Evolutionary conservation across 2,329 filamentous ascomycete species (phyloP), one percentile per base, ranked within the genome.

Genomic region (Epichloe baconii): DNA sequence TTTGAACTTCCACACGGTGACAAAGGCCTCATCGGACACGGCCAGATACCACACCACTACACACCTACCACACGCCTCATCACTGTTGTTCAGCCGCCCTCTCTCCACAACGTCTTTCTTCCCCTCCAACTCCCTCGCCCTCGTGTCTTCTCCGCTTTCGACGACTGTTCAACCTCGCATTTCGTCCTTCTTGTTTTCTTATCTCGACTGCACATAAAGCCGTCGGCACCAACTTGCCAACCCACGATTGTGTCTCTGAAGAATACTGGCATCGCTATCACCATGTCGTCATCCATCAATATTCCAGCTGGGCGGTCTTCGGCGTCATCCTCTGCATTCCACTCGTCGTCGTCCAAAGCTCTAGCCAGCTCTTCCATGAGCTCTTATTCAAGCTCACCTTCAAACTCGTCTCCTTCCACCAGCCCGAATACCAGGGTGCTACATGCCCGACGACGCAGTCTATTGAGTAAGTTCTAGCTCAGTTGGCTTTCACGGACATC

Each of bases 241-340:
- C 44, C 47, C 21, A 34, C 40, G 36, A 26, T 46, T 44, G 26
- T 37, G 12, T 49, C 38, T 43, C 34, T 40, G 31, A 31, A 31
- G 31, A 31, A 31, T 11, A 31, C 23, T 36, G 23, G 31, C 26
- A 48, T 45, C 50, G 53, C 44, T 56, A 53, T 59, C 56, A 67
- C 56, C 58, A 81, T 84, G 80, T 82, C 81, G 54, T 82, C 82
- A 53, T 85, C 81, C 54, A 87, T 87, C 68, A 73, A 77, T 57
- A 88, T 88, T 59, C 83, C 83, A 59, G 66, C 67, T 55, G 68
- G 61, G 43, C 64, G 64, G 41, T 64, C 66, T 48, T 64, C 66
- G 45, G 60, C 63, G 38, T 63, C 64, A 23, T 56, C 62, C 36
- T 59, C 61, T n/a, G 37, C 49, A 48, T 71, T 67, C 54, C 62